phyloP scores from a whole-genome alignment of 768 basidiomycete species.

The Mycena sanguinolenta region DNA sequence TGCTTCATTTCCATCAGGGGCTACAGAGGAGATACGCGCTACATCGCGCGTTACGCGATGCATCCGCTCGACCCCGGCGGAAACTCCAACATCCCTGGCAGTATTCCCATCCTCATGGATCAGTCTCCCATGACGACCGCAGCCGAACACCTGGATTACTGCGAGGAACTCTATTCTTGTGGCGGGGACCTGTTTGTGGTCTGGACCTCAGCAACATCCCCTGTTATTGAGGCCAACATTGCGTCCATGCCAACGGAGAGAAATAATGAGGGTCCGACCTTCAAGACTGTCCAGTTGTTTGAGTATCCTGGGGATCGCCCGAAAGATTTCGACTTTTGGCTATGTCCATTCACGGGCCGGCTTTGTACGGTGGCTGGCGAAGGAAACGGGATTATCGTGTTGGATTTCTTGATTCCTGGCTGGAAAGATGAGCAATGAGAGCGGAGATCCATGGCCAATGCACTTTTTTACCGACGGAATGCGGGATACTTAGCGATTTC shows the following conservation, averaged over 20 bases:
- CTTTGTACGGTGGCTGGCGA: slow-evolving; percentile 9
- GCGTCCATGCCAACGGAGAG: slow-evolving; percentile 7
- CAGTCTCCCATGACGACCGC: not conserved
- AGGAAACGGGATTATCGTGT: slow-evolving; percentile 10
- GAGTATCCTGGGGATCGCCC: not conserved
- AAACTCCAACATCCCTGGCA: slow-evolving; percentile 12
- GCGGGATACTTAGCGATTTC: too few relatives aligned
- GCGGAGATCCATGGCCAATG: too few relatives aligned
- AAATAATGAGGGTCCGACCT: not conserved
- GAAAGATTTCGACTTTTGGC: slow-evolving; percentile 5
- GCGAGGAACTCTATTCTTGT: slow-evolving; percentile 7
- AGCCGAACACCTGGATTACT: not conserved
- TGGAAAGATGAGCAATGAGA: not conserved
- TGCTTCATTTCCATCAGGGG: slow-evolving; percentile 8
- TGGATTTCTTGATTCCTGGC: slow-evolving; percentile 12
- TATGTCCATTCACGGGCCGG: slow-evolving; percentile 12
- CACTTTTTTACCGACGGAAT: too few relatives aligned
- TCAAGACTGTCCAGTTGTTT: slow-evolving; percentile 12
- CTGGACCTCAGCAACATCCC: not conserved
- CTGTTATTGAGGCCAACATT: slow-evolving; percentile 5
- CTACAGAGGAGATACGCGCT: not conserved
- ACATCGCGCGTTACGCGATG: slow-evolving; percentile 21
- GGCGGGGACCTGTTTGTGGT: not conserved
- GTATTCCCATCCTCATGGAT: slow-evolving; percentile 25
- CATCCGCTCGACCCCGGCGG: not conserved